phyloP scores from a whole-genome alignment of 2,329 filamentous ascomycete species.

The Penicillium sp. region DNA sequence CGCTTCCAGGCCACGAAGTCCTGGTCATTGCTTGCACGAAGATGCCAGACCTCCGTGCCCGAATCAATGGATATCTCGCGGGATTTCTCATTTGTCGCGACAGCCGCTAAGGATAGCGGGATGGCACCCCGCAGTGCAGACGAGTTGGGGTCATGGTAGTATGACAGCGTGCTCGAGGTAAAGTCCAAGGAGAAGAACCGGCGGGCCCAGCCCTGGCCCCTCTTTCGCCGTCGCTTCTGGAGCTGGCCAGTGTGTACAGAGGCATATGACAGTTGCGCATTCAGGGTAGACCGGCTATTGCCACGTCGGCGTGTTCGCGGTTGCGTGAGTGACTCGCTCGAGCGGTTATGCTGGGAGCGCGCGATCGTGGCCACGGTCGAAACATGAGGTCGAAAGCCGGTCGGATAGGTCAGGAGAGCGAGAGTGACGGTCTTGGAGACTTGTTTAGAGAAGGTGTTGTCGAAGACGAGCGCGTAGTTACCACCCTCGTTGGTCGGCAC shows the following conservation, averaged over 20 bases:
- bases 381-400: slow-evolving; percentile 51
- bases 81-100: slow-evolving; percentile 80
- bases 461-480: slow-evolving; percentile 94
- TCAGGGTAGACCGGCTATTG: slow-evolving; percentile 26
- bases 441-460: slow-evolving; percentile 97
- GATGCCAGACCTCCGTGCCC: slow-evolving; percentile 93
- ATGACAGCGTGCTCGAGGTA: slow-evolving; percentile 87
- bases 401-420: slow-evolving; percentile 89
- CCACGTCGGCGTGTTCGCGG: slow-evolving; percentile 29
- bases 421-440: slow-evolving; percentile 92
- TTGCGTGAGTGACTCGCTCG: slow-evolving; percentile 48
- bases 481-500: slow-evolving; percentile 69
- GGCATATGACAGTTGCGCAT: slow-evolving; percentile 23
- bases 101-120: slow-evolving; percentile 81
- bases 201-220: slow-evolving; percentile 85
- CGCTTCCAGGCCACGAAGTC: slow-evolving; percentile 86
- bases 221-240: slow-evolving; percentile 85
- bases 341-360: slow-evolving; percentile 43
- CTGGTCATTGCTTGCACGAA: slow-evolving; percentile 72
- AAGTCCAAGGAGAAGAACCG: slow-evolving; percentile 96
- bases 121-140: slow-evolving; percentile 89
- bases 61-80: slow-evolving; percentile 96
- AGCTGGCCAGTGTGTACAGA: slow-evolving; percentile 76
- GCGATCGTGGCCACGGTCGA: slow-evolving; percentile 45
- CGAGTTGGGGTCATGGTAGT: slow-evolving; percentile 91